These are phyloP conservation scores for Cadophora luteo-olivacea DNA, from an alignment of 2,329 filamentous ascomycete species.

Conservation along the genomic window DNA sequence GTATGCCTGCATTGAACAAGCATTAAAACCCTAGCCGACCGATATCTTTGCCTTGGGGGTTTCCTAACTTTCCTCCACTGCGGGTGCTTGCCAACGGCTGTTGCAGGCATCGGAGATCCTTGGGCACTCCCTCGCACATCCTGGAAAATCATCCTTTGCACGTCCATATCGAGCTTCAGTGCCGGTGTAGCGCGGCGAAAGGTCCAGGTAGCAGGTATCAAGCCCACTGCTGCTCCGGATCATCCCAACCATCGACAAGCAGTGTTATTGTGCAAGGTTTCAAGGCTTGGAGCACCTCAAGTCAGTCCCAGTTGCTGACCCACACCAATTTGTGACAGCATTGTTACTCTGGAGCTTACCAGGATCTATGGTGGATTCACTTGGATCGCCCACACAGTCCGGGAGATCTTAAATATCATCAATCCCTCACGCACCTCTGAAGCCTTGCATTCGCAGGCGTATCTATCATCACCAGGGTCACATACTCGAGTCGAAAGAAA, in stretches of 20 bases:
- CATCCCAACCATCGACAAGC: constrained; percentile 38
- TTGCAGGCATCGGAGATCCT: constrained; percentile 39
- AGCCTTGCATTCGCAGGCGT: constrained; percentile 43
- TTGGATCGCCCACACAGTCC: constrained; percentile 57
- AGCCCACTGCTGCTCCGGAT: constrained; percentile 38
- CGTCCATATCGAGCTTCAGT: constrained; percentile 39
- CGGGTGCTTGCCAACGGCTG: constrained; percentile 40
- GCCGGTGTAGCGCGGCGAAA: constrained; percentile 40
- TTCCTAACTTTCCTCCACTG: constrained; percentile 36
- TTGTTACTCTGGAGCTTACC: constrained; percentile 52
- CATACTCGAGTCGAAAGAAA: constrained; percentile 41
- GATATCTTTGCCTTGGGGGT: constrained; percentile 36
- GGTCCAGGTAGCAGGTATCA: constrained; percentile 35
- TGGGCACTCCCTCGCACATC: constrained; percentile 32
- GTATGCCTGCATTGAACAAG: constrained; percentile 42
- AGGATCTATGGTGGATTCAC: constrained; percentile 57
- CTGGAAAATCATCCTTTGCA: constrained; percentile 36
- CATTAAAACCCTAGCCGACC: constrained; percentile 39
- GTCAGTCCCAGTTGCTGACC: constrained; percentile 47
- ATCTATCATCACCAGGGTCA: constrained; percentile 38
- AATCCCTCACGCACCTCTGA: constrained; percentile 49
- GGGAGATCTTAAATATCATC: constrained; percentile 58
- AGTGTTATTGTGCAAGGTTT: constrained; percentile 41
- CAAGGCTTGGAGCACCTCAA: constrained; percentile 41
- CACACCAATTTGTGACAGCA: constrained; percentile 62